Conservation (phyloP, 805 yeast species). For the Pichia membranifaciens region DNA sequence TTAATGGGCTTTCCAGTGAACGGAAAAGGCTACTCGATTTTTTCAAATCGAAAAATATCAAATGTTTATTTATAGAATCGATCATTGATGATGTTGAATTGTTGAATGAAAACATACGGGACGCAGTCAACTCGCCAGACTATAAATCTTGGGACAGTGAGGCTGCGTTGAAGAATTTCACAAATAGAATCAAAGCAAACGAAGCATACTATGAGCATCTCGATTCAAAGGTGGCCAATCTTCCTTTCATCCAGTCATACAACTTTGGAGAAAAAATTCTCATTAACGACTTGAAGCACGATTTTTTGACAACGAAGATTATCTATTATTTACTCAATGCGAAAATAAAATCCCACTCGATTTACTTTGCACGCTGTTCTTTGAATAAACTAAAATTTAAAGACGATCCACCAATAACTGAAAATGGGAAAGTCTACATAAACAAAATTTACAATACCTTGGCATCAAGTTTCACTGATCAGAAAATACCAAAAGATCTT, state of each 20-base stretch:
- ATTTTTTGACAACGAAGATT: slow-evolving; percentile 85
- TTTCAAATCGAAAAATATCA: slow-evolving; percentile 56
- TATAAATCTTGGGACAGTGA: slow-evolving; percentile 70
- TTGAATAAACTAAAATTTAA: slow-evolving; percentile 52
- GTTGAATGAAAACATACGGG: slow-evolving; percentile 69
- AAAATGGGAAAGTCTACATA: slow-evolving; percentile 67
- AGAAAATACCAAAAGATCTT: slow-evolving; percentile 33
- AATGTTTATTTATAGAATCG: slow-evolving; percentile 83
- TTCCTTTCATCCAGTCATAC: slow-evolving; percentile 77
- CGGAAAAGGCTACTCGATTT: slow-evolving; percentile 52
- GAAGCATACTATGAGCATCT: slow-evolving; percentile 70
- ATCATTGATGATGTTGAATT: slow-evolving; percentile 68
- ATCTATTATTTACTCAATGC: slow-evolving; percentile 90
- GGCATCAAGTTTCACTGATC: slow-evolving; percentile 26
- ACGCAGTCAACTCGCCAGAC: slow-evolving; percentile 85
- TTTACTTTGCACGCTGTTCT: slow-evolving; percentile 87
- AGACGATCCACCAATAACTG: slow-evolving; percentile 77
- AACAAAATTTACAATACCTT: slow-evolving; percentile 56
- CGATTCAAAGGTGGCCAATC: slow-evolving; percentile 38
- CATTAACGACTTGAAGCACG: slow-evolving; percentile 75
- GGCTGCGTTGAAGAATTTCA: slow-evolving; percentile 72
- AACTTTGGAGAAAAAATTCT: slow-evolving; percentile 85
- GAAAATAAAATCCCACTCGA: slow-evolving; percentile 78
- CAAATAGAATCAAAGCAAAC: slow-evolving; percentile 61
- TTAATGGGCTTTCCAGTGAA: slow-evolving; percentile 71